Evolutionary conservation across 2,329 filamentous ascomycete species (phyloP), one percentile per base, ranked within the genome.

Genomic region (Claviceps arundinis): DNA sequence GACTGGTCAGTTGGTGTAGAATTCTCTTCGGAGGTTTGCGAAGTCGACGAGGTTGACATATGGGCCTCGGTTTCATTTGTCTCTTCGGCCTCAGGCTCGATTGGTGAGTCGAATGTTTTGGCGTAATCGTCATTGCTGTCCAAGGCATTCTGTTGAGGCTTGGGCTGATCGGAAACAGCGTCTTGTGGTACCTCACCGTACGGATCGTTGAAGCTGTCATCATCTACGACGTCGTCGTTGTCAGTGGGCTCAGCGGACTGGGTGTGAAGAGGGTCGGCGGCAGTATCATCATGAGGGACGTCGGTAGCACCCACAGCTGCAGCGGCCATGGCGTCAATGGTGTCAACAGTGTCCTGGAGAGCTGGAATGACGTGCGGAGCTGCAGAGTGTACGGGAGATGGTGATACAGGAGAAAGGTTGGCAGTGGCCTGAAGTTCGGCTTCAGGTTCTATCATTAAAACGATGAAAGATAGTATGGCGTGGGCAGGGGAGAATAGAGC

Each of bases 261-360:
- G 17, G 48, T 51, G 46, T 64, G 58, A 50, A 62, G 62, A 57
- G 64, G 64, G 56, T 70, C 63, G 57, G 63, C 60, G 54, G 56
- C 57, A 26, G 59, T 54, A 46, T 58, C 58, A 54, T 62, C 65
- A 52, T 60, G 56, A 55, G 56, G 52, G 52, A 56, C 60, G 16
- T 59, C 61, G 22, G 60, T 59, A 24, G 59, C 60, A 43, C 51
- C 48, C 5, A 61, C 56, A 47, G 62, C 67, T 40, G 64, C 68
- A 54, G 64, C 67, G 54, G 68, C 67, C 68, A 73, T 75, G 61
- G 68, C 69, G 67, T 72, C 71, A 55, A 75, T 66, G 55, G 66
- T 70, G 56, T 77, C 74, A 58, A 74, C 75, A 51, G 73, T 75
- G 55, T 76, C 68, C 61, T 78, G 75, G 53, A 79, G 73, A 26